Evolutionary conservation across 23 red algal species (phyloP).

Genomic region (Gracilariopsis chorda): DNA sequence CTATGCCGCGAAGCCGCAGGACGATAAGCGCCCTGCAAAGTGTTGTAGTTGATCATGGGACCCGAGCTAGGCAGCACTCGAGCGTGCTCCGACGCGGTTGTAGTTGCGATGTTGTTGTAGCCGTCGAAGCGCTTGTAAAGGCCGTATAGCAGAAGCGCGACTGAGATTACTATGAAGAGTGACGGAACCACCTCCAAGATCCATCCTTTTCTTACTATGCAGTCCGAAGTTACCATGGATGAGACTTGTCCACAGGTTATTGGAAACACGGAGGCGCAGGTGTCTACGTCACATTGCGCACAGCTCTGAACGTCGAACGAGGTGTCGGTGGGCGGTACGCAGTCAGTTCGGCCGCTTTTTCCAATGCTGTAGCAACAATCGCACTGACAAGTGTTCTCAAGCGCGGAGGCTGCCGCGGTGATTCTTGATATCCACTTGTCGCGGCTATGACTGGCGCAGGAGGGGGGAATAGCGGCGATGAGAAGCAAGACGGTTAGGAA

Average conservation of each 20-base stretch:
- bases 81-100: neutral
- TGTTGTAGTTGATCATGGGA: too few species aligned
- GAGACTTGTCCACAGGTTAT: conserved; percentile 20
- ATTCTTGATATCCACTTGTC: too few species aligned
- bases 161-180: conserved; percentile 15
- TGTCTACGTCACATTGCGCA: conserved; percentile 8
- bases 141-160: conserved; percentile 10
- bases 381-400: conserved; percentile 38
- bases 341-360: neutral
- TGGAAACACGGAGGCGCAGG: conserved; percentile 6
- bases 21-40: too few species aligned
- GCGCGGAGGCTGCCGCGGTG: neutral
- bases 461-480: too few species aligned
- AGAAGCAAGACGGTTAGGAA: too few species aligned
- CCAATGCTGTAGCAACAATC: conserved; percentile 41
- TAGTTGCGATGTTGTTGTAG: conserved; percentile 6
- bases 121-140: conserved; percentile 46
- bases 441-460: too few species aligned
- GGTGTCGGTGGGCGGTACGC: conserved; percentile 24
- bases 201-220: conserved; percentile 38
- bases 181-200: conserved; percentile 19
- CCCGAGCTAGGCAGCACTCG: neutral
- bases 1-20: neutral
- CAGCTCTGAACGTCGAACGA: conserved; percentile 36
- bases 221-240: conserved; percentile 19